Base-by-base conservation (phyloP, 2,329 filamentous ascomycete genomes). In the Penicillium sp. region DNA sequence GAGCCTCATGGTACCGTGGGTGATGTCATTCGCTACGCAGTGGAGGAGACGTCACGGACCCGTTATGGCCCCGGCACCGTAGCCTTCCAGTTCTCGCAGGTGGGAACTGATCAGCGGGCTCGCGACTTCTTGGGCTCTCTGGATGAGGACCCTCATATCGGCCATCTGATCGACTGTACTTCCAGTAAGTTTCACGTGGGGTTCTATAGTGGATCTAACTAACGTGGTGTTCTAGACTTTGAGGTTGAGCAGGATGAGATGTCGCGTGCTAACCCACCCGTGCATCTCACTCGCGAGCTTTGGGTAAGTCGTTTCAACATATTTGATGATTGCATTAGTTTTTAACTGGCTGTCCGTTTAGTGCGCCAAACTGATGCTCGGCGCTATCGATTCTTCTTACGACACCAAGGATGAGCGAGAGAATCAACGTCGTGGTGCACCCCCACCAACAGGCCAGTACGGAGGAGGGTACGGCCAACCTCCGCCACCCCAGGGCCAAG, bases 221-320 rank as follows among this genome's bases (percentile, higher is more conserved):
- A 59, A 56, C 48, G 47, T 39, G 40, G 9, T 21, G 19, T 22
- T 47, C 50, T 58, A 81, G 80, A 84, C 69, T 84, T 78, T 58
- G 82, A 84, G 66, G 80, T 82, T 56, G 82, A 85, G 62, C 80
- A 81, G 53, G 79, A 81, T 42, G 80, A 84, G 61, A 83, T 85
- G 81, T 72, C 77, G 1, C 75, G 76, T 43, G 78, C 79, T 26
- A 75, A 77, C 51, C 81, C 80, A 7, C 80, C 80, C 3, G 77
- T 84, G 26, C 75, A 83, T 56, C 69, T 84, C 35, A 83, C 81
- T 4, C 79, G 80, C 9, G 81, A 84, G 57, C 75, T 83, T 46
- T 84, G 81, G 81, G 75, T 75, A 63, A 49, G 65, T 54, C 26
- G 5, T 3, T 38, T 26, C 41, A 2, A 12, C 2, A 9, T 3